phyloP scores from a whole-genome alignment of 345 rosid genomes.

The Linum tenue region DNA sequence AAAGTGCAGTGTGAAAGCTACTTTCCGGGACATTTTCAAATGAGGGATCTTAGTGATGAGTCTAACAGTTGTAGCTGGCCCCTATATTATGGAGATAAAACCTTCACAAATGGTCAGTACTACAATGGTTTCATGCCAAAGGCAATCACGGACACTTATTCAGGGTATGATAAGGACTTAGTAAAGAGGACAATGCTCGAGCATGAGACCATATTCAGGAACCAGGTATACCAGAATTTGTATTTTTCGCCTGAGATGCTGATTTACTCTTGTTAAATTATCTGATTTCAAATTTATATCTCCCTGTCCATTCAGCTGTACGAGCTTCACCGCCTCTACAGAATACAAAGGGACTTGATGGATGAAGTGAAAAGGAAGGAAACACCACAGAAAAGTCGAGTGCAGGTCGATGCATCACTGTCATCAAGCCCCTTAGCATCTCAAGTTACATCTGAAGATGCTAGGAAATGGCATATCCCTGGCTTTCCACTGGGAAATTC shows the following conservation, averaged over 20 bases:
- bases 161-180: conserved; percentile 42
- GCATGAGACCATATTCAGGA: conserved; percentile 74
- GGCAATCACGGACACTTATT: conserved; percentile 34
- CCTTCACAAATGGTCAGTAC: conserved; percentile 37
- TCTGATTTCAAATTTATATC: neutral
- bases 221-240: conserved; percentile 45
- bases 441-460: conserved; percentile 45
- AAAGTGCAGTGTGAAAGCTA: conserved; percentile 62
- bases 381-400: conserved; percentile 19
- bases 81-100: conserved; percentile 35
- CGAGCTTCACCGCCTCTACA: conserved; percentile 66
- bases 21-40: conserved; percentile 47
- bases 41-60: conserved; percentile 68
- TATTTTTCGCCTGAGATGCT: neutral
- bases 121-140: conserved; percentile 40
- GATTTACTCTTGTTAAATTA: neutral
- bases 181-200: conserved; percentile 71
- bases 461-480: conserved; percentile 57
- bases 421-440: conserved; percentile 52
- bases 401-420: conserved; percentile 38
- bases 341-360: conserved; percentile 56
- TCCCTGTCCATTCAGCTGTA: conserved; percentile 31
- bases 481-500: conserved; percentile 50
- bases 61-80: conserved; percentile 58
- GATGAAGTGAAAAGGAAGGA: conserved; percentile 55